Base-by-base conservation (phyloP, 2,329 filamentous ascomycete species). In the Diaporthe longicolla region DNA sequence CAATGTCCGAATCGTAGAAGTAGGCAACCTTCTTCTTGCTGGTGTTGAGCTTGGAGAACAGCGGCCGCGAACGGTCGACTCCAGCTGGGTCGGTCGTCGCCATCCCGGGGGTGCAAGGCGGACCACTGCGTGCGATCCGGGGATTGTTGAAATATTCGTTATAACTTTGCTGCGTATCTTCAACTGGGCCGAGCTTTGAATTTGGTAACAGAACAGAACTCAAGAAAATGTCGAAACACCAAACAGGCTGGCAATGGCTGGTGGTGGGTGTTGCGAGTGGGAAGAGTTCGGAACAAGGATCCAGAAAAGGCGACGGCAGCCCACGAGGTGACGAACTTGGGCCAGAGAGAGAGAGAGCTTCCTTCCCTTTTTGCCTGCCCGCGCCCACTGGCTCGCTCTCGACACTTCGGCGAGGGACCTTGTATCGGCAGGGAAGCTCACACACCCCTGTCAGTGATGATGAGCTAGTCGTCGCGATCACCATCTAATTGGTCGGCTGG, bases 1-100 rank as follows among this genome's bases (percentile, higher is more conserved):
- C 96, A 81, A 98, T 97, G 85, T 98, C 96, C 4, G 94, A 97
- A 82, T 98, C 96, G 89, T 98, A 98, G 84, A 98, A 98, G 86
- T 98, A 98, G 72, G 96, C 96, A 74, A 98, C 94, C 82, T 96
- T 95, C 85, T 97, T 97, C 79, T 83, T 84, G 77, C 80, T 79
- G 45, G 79, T 81, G 70, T 87, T 84, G 35, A 86, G 84, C 73
- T 85, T 82, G 74, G 85, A 84, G 77, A 82, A 83, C 76, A 89
- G 84, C 72, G 87, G 87, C 55, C 84, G 82, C 61, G 86, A 85
- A 76, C 87, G 80, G 63, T 82, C 78, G 72, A 83, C 81, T n/a
- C 82, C 82, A 35, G 82, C 80, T 21, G 79, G 79, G 74, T 83
- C 82, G 58, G 79, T 82, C 50, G 79, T 82, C 50, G 74, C 75